Evolutionary conservation across 2,329 filamentous ascomycete species (phyloP), one percentile per base, ranked within the genome.

Genomic region (Pyrenochaeta sp.): DNA sequence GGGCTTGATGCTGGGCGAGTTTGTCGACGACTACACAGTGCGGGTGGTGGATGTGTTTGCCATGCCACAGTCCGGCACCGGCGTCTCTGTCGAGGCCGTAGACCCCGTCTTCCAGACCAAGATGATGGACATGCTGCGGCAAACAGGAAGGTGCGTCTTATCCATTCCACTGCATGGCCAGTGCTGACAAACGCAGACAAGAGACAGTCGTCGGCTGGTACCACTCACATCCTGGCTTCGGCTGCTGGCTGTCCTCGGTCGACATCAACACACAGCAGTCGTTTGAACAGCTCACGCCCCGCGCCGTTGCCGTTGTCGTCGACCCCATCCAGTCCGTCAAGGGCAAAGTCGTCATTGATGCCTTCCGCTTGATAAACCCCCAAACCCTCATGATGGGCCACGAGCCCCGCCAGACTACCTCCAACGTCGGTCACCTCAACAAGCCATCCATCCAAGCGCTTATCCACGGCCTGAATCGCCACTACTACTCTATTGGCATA

Each of bases 261-360:
- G 95, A 99, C 83, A 98, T 99, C 83, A 98, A 99, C 82, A 99
- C 95, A 27, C 95, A 99, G 76, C 95, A 99, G 79, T 97, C 93
- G n/a, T 99, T 99, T 78, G 95, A 99, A 81, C 95, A 98, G 80
- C 87, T 99, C 54, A 99, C 92, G 7, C 92, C 95, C 31, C 92
- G 95, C 74, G 94, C 95, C 64, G 95, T 99, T 61, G 95, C 95
- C 66, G 95, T 99, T 45, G 95, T 99, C 68, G 92, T 99, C 71
- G 95, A 99, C 72, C 95, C 95, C 36, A 98, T 99, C 71, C 95
- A 99, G 79, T 98, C 95, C 56, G 95, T 99, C 75, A 99, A 99
- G 83, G 95, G 95, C 79, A 99, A 99, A 79, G 95, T 99, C 68
- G 95, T 99, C 68, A 99, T 99, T 67, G 95, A 99, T 75, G 95